Base-by-base conservation (phyloP, 1,139 yeast species). In the Martiniozyma asiatica region DNA sequence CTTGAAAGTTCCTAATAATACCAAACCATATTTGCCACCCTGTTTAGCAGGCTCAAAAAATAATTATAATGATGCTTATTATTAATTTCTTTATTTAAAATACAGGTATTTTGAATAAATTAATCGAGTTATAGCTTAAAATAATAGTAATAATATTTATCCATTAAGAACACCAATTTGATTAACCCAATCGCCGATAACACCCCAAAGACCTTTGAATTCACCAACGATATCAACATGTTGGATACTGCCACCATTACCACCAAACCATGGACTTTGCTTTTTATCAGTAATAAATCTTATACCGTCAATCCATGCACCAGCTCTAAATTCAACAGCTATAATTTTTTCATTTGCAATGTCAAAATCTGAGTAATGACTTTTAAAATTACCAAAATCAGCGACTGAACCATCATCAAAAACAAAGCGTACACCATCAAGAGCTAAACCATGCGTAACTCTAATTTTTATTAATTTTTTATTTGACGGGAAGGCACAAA, bases 231-330 rank as follows among this genome's bases (percentile, higher is more conserved):
- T 64, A 12, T 60, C 59, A 25, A 84, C 55, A 15, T 66, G 62
- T 20, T 73, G 68, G 18, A 63, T 50, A 29, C 73, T 68, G 2
- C 96, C 96, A 6, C 94, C 94, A 12, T 56, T 54, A 27, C 73
- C 73, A 14, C 94, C 94, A 37, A 55, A 61, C 67, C 68, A 57
- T 1, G 59, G 58, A 13, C 78, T 65, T 4, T 48, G 39, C 33
- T 68, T 59, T 21, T 56, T 60, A 38, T 61, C 68, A 13, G 93
- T 70, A 6, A 68, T 51, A 21, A 77, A 51, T 46, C 80, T 93
- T 13, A 82, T 57, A 1, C 79, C 94, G 58, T 89, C 97, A 11
- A 89, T 61, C 96, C 97, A 89, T 2, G 68, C 75, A 6, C 97
- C 97, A 30, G 73, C 63, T 39, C 94, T 63, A 27, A 84, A 58